Percentiles rank a stretch among this genome's conserved stretches.
Conservation (phyloP, 1,284 basidiomycete genomes). For the Melampsora americana region DNA sequence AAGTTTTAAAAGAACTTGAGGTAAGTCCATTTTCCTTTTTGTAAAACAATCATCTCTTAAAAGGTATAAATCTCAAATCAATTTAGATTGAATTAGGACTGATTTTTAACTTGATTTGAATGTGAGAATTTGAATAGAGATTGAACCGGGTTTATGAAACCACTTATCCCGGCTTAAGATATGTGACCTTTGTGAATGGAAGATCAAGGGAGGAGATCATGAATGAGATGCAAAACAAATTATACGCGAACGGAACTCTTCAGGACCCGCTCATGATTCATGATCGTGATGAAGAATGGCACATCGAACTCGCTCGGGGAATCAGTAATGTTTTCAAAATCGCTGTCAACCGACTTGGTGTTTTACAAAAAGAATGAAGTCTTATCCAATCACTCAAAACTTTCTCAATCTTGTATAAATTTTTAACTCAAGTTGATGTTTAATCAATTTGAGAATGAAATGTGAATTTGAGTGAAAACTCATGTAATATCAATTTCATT, state of each 20-base stretch:
- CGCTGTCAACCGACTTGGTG: conserved; percentile 13
- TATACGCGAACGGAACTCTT: not conserved
- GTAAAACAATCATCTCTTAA: too few relatives aligned
- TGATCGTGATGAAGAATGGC: conserved; percentile 12
- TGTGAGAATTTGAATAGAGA: conserved; percentile 3
- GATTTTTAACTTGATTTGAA: too few relatives aligned
- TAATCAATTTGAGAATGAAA: not conserved
- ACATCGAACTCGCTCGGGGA: conserved; percentile 16
- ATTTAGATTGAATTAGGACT: too few relatives aligned
- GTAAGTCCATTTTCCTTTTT: conserved; percentile 45
- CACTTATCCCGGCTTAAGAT: conserved; percentile 70
- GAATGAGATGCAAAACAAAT: conserved; percentile 68
- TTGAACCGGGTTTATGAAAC: conserved; percentile 73
- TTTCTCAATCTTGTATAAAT: not conserved
- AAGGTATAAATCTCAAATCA: too few relatives aligned
- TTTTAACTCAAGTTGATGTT: not conserved
- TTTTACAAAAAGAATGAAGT: not conserved
- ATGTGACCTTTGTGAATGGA: conserved; percentile 87
- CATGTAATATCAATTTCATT: not conserved
- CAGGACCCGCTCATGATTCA: not conserved
- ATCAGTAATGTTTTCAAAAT: conserved; percentile 32
- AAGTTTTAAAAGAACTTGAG: conserved; percentile 48
- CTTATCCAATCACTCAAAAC: not conserved
- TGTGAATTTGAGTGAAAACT: not conserved
- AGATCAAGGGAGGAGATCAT: conserved; percentile 68